Percentiles rank a stretch among this genome's conserved stretches.
Evolutionary conservation across 331 rosid species (phyloP).

Genomic region (Quercus tomentella): DNA sequence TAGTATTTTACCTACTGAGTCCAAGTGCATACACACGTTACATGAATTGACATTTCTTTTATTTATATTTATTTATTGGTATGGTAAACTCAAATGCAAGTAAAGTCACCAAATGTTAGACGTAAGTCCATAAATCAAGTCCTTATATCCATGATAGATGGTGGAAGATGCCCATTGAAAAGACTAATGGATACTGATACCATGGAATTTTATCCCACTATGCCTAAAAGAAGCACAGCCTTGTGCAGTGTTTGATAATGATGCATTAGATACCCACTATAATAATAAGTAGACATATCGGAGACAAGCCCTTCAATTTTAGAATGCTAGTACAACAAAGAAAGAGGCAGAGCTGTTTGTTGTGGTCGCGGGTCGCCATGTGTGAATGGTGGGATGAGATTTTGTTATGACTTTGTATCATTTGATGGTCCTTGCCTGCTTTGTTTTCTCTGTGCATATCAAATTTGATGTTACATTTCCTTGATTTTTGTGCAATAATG

Average conservation of each 20-base stretch:
- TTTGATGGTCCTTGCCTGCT: conserved; percentile 36
- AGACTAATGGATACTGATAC: conserved; percentile 27
- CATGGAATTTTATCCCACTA: conserved; percentile 24
- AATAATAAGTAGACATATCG: background rate
- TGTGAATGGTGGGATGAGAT: conserved; percentile 26
- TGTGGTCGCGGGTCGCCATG: background rate
- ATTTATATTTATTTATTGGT: background rate
- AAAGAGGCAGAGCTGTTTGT: background rate
- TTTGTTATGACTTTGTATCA: conserved; percentile 21
- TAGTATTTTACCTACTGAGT: no score
- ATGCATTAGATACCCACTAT: conserved; percentile 24
- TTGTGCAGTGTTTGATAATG: conserved; percentile 22
- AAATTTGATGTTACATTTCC: conserved; percentile 46
- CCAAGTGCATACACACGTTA: no score
- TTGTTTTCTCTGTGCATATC: conserved; percentile 23
- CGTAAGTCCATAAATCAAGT: conserved; percentile 30
- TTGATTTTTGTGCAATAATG: conserved; percentile 35
- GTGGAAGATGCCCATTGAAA: conserved; percentile 45
- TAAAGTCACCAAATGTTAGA: conserved; percentile 32
- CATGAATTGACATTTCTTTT: background rate
- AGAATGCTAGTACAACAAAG: background rate
- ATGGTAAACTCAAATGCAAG: background rate
- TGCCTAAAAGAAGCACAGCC: conserved; percentile 15
- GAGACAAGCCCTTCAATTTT: background rate
- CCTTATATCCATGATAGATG: conserved; percentile 38